Evolutionary conservation across 495 filamentous ascomycete genomes (phyloP).

Genomic region (Neurospora sp.): DNA sequence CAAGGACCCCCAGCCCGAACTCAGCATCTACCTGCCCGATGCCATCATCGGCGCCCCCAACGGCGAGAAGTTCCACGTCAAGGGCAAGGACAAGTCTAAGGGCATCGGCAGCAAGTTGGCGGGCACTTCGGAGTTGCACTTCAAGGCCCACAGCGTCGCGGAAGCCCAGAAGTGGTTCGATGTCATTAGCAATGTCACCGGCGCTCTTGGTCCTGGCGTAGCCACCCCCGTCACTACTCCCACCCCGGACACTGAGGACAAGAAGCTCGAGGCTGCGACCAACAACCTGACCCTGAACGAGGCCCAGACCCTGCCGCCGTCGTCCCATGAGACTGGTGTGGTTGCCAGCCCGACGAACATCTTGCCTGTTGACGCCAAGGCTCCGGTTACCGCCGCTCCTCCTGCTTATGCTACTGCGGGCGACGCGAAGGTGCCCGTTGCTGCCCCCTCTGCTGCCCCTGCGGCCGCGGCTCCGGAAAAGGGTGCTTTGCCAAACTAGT

Average conservation of each 20-base stretch:
- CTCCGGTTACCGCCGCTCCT: neutral
- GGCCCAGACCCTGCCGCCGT: slow-evolving; percentile 9
- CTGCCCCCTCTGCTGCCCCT: slow-evolving; percentile 1
- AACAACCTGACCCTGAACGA: slow-evolving; percentile 3
- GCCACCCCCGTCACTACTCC: slow-evolving; percentile 6
- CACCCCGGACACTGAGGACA: slow-evolving; percentile 6
- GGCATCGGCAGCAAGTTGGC: slow-evolving; percentile 41
- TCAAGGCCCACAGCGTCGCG: slow-evolving; percentile 57
- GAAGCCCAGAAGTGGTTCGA: slow-evolving; percentile 78
- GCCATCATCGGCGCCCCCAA: slow-evolving; percentile 65
- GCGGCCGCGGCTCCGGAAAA: slow-evolving; percentile 25
- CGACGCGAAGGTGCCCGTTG: neutral
- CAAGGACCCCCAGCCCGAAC: slow-evolving; percentile 72
- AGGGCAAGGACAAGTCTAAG: slow-evolving; percentile 71
- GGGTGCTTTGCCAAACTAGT: slow-evolving; percentile 23
- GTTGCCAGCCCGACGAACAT: neutral
- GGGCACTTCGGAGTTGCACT: slow-evolving; percentile 40
- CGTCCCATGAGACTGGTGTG: neutral
- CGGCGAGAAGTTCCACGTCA: slow-evolving; percentile 82
- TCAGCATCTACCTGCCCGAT: slow-evolving; percentile 87
- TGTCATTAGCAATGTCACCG: slow-evolving; percentile 45
- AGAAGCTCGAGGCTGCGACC: slow-evolving; percentile 7
- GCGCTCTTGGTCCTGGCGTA: slow-evolving; percentile 23
- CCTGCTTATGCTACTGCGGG: neutral
- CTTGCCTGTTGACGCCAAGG: neutral